Evolutionary conservation across 2,329 filamentous ascomycete species (phyloP).

Genomic region (Paraphaeosphaeria minitans): DNA sequence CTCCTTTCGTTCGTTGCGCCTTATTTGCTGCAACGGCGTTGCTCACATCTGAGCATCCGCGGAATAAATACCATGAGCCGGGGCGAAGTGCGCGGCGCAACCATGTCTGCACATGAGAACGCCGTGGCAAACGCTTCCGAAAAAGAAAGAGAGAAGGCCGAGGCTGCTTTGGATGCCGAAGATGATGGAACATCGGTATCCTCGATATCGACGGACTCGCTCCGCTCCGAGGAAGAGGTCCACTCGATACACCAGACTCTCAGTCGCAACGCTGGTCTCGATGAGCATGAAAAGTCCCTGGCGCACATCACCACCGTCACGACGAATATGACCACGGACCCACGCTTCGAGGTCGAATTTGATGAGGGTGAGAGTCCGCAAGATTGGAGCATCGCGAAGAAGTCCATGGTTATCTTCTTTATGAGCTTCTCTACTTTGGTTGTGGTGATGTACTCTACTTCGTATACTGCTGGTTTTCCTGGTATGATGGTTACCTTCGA

Average conservation of each 20-base stretch:
- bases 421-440: slow-evolving; percentile 63
- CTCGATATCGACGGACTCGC: slow-evolving; percentile 31
- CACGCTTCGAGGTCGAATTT: slow-evolving; percentile 76
- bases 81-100: neutral
- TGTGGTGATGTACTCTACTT: slow-evolving; percentile 68
- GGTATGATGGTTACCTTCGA: slow-evolving; percentile 72
- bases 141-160: slow-evolving; percentile 14
- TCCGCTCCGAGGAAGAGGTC: slow-evolving; percentile 26
- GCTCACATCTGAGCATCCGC: neutral
- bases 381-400: slow-evolving; percentile 69
- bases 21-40: neutral
- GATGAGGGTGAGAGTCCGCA: slow-evolving; percentile 67
- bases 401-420: slow-evolving; percentile 58
- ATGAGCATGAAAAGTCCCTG: slow-evolving; percentile 33
- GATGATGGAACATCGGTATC: slow-evolving; percentile 31
- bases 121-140: slow-evolving; percentile 2
- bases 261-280: slow-evolving; percentile 40
- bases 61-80: neutral
- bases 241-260: slow-evolving; percentile 41
- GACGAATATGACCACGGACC: slow-evolving; percentile 50
- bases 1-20: slow-evolving; percentile 3
- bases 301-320: slow-evolving; percentile 34
- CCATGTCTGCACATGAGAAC: slow-evolving; percentile 3
- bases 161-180: slow-evolving; percentile 12
- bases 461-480: slow-evolving; percentile 74